Evolutionary conservation across 2,329 filamentous ascomycete species (phyloP), one percentile per base, ranked within the genome.

Genomic region (Xylariaceae sp.): DNA sequence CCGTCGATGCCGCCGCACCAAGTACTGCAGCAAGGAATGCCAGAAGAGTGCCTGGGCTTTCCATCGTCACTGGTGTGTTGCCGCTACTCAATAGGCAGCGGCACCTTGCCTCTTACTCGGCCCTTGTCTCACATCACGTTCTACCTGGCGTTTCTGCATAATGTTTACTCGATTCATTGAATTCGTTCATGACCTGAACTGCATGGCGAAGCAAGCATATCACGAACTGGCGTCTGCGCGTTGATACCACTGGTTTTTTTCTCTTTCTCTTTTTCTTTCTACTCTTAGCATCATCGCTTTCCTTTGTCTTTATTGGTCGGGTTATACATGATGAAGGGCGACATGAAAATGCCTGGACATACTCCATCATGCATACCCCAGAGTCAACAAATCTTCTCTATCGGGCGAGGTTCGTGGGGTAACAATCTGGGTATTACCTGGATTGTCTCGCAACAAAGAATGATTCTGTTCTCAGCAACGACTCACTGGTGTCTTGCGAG

Each of bases 21-120:
- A 99, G 72, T 97, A 97, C 76, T 99, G 94, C 84, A 97, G 92
- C 81, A 99, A 99, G 73, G 94, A 99, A 72, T 99, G 94, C 73
- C 94, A 99, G 74, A 97, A 97, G 78, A 95, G 90, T 63, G 95
- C 94, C 10, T 99, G 94, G 94, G 91, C 94, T 28, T 97, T 91
- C 73, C 94, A 99, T 70, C 86, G 94, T 55, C 95, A 97, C 74
- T 99, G 94, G 94, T 99, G 94, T 70, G 87, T 94, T 53, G 86
- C 87, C 54, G 89, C 89, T 45, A 75, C 79, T 33, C 77, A 79
- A 72, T 81, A 69, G 70, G 53, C 31, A 48, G 31, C 53, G 33
- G 22, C 22, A 28, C 22, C 22, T 43, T 44, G 45, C 51, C 40
- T 43, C 48, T 42, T 45, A 43, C 50, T 49, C 45, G 45, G 42